These are phyloP conservation scores for Pseudotsuga menziesii DNA, from an alignment of 75 land plant species.

Conservation along the genomic window DNA sequence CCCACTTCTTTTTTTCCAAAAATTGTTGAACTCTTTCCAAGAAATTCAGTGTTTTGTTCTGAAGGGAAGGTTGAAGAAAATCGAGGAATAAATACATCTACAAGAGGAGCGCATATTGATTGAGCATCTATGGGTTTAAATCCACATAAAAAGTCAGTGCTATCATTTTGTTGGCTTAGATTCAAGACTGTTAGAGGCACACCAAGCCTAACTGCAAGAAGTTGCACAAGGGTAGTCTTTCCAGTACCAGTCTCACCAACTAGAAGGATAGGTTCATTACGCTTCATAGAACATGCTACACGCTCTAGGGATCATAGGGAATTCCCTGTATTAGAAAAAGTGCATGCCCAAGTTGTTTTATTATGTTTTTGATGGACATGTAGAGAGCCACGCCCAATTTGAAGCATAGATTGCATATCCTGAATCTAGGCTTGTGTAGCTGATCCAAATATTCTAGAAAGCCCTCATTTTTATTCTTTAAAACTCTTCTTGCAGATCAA, in stretches of 20 bases:
- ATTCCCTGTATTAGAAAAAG: slow-evolving; percentile 71
- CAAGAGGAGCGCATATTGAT: slow-evolving; percentile 58
- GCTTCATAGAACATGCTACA: slow-evolving; percentile 73
- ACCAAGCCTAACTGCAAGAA: slow-evolving; percentile 63
- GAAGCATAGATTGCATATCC: too few relatives aligned
- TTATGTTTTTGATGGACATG: too few relatives aligned
- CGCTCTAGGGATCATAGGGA: slow-evolving; percentile 64
- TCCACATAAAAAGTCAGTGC: slow-evolving; percentile 86
- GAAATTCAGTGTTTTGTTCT: slow-evolving; percentile 47
- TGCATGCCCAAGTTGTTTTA: too few relatives aligned
- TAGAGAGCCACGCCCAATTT: too few relatives aligned
- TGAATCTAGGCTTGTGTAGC: too few relatives aligned
- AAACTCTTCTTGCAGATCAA: too few relatives aligned
- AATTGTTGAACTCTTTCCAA: slow-evolving; percentile 36
- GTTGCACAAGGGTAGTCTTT: slow-evolving; percentile 93
- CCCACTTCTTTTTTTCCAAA: slow-evolving; percentile 56
- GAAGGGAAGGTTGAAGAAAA: slow-evolving; percentile 65
- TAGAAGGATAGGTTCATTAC: slow-evolving; percentile 86
- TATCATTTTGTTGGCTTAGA: slow-evolving; percentile 92
- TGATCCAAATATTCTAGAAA: too few relatives aligned
- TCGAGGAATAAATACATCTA: slow-evolving; percentile 56
- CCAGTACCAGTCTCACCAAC: slow-evolving; percentile 99
- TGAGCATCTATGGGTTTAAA: slow-evolving; percentile 87
- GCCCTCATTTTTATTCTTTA: too few relatives aligned
- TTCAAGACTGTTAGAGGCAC: slow-evolving; percentile 79